phyloP scores from a whole-genome alignment of 1,284 basidiomycete species.

The Rhodotorula sp. region DNA sequence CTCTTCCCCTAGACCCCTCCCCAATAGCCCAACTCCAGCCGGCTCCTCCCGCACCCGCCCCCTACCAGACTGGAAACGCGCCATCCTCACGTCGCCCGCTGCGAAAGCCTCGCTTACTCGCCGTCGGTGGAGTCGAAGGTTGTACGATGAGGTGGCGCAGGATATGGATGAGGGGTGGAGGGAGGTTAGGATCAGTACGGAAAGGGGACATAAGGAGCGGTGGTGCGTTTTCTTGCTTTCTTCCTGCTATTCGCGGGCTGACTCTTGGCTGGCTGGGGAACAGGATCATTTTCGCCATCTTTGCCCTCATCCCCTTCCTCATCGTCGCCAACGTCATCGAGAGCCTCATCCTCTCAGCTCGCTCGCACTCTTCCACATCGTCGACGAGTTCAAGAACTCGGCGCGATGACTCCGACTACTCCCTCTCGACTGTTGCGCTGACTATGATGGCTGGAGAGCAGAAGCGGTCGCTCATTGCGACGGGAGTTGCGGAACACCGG shows the following conservation, averaged over 20 bases:
- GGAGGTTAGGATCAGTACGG: neutral
- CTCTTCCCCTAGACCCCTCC: neutral
- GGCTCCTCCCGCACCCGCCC: neutral
- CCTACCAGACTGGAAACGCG: slow-evolving; percentile 1
- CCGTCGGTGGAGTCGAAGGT: neutral
- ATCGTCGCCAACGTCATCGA: slow-evolving; percentile 9
- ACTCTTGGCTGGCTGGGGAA: neutral
- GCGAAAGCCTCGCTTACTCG: neutral
- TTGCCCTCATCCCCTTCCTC: slow-evolving; percentile 14
- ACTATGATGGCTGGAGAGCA: neutral
- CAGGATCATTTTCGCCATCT: slow-evolving; percentile 16
- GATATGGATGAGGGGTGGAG: neutral
- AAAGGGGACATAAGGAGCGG: slow-evolving; percentile 1
- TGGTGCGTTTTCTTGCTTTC: slow-evolving; percentile 2
- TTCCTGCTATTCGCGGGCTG: neutral
- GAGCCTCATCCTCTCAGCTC: neutral
- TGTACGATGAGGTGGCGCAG: slow-evolving; percentile 6
- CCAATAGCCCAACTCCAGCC: neutral
- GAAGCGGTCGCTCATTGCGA: neutral
- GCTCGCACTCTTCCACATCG: neutral
- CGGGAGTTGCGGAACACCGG: neutral
- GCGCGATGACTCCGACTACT: too few species aligned
- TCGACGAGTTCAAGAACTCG: neutral
- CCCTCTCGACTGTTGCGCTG: neutral
- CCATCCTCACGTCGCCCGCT: neutral